phyloP scores from a whole-genome alignment of 2,329 filamentous ascomycete genomes.

The Gaeumannomyces tritici region DNA sequence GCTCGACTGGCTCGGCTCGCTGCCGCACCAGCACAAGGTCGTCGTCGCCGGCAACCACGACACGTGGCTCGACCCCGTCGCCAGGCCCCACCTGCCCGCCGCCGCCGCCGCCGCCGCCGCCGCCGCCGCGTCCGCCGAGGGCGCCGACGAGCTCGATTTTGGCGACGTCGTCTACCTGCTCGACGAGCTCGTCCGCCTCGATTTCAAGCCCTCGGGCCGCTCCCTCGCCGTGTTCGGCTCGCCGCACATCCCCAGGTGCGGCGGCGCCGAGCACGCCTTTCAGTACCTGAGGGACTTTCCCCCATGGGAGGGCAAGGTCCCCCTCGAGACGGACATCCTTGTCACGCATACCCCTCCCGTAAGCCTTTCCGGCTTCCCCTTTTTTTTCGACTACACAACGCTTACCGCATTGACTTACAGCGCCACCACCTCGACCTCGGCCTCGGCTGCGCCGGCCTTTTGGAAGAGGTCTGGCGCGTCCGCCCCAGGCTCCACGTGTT shows the following conservation, averaged over 20 bases:
- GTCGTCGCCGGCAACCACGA: slow-evolving; percentile 86
- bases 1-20: slow-evolving; percentile 67
- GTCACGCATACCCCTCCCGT: slow-evolving; percentile 73
- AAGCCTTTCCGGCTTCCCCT: slow-evolving; percentile 11
- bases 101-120: slow-evolving; percentile 31
- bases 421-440: slow-evolving; percentile 60
- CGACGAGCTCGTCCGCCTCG: slow-evolving; percentile 53
- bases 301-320: slow-evolving; percentile 65
- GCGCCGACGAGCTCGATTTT: slow-evolving; percentile 49
- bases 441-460: slow-evolving; percentile 61
- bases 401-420: slow-evolving; percentile 19
- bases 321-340: slow-evolving; percentile 64
- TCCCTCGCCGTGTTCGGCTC: slow-evolving; percentile 68
- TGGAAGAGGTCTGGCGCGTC: slow-evolving; percentile 65
- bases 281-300: slow-evolving; percentile 59
- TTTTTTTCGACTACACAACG: background rate
- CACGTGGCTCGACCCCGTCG: slow-evolving; percentile 65
- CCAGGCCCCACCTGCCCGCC: slow-evolving; percentile 47
- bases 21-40: slow-evolving; percentile 73
- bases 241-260: slow-evolving; percentile 68
- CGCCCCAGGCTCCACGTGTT: slow-evolving; percentile 72
- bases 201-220: slow-evolving; percentile 45
- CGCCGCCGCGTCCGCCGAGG: slow-evolving; percentile 29
- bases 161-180: slow-evolving; percentile 67
- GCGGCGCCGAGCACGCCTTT: slow-evolving; percentile 65